Conservation (phyloP, 2,329 filamentous ascomycete species). For the Epichloe amarillans region DNA sequence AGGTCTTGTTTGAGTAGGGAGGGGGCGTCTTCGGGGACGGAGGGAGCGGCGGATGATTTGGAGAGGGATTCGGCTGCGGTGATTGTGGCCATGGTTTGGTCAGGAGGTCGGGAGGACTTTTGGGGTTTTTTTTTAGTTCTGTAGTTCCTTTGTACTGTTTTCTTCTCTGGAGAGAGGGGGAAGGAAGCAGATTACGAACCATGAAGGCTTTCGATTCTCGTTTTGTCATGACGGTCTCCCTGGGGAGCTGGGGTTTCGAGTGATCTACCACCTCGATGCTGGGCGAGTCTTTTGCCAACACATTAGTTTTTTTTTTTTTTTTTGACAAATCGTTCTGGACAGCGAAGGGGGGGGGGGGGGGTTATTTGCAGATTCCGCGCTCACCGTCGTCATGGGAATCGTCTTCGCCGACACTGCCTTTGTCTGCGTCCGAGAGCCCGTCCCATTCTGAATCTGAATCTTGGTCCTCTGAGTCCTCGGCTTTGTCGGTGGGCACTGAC, state of each 20-base stretch:
- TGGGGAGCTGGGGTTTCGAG: conserved; percentile 26
- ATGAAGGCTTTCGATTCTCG: conserved; percentile 69
- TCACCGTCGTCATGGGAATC: conserved; percentile 20
- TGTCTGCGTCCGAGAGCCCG: conserved; percentile 15
- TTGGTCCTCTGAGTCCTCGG: conserved; percentile 7
- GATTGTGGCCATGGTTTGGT: conserved; percentile 14
- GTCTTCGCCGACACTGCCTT: conserved; percentile 17
- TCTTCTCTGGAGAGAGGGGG: background rate
- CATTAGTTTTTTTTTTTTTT: no score
- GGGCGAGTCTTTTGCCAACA: conserved; percentile 1
- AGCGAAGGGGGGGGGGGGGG: no score
- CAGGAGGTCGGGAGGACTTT: conserved; percentile 36
- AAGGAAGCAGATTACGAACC: conserved; percentile 26
- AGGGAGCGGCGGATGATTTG: conserved; percentile 14
- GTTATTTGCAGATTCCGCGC: background rate
- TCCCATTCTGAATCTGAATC: conserved; percentile 6
- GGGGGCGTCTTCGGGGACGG: conserved; percentile 42
- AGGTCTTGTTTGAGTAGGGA: conserved; percentile 81
- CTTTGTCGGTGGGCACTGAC: conserved; percentile 4
- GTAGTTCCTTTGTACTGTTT: background rate
- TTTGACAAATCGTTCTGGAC: no score
- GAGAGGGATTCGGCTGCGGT: background rate
- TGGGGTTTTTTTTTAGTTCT: background rate
- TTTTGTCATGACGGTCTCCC: conserved; percentile 40
- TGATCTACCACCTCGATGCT: conserved; percentile 50